Base-by-base conservation (phyloP, 2,329 filamentous ascomycete genomes). In the Trichoderma aggressivum region DNA sequence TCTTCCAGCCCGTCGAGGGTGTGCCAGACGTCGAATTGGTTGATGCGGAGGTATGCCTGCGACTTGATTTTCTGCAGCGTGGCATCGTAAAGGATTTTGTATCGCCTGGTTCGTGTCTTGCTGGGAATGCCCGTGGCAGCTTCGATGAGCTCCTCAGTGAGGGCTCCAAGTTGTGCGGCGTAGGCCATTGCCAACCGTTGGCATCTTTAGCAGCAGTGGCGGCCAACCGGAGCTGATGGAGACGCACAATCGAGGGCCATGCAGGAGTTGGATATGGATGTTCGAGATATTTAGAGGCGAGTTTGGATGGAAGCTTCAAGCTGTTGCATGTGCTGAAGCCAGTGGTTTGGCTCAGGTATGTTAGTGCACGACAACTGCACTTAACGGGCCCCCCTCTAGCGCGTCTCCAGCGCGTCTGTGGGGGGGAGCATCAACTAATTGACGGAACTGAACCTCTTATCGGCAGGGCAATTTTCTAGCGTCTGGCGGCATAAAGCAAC, bases 1-100 rank as follows among this genome's bases (percentile, higher is more conserved):
- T 98, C 96, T 75, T 94, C 91, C 3, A 98, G 84, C 1, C 92
- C 92, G 62, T 89, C 84, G 2, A 95, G 84, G 43, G 86, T 86
- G 47, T 86, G 86, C 50, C 87, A 83, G 24, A 94, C 88, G 58
- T 92, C 89, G 77, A 94, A 94, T 74, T 93, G 91, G 76, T 95
- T 93, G 1, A 91, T 93, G 47, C 91, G 87, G 39, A 87, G 83
- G 78, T 88, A 89, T 60, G 81, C 87, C 74, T 89, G 84, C 36
- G 86, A 81, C 63, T 86, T 86, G 43, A 91, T 78, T 60, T 77
- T 84, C 34, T 84, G 85, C 34, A 90, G 75, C 43, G 84, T 82
- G 28, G 81, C 81, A 66, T 90, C 87, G 70, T 82, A 85, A 26
- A 83, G 80, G 18, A 80, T 71, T 56, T 81, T 83, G 75, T 87